phyloP scores from a whole-genome alignment of 1,139 yeast genomes.

The Torulaspora pretoriensis region DNA sequence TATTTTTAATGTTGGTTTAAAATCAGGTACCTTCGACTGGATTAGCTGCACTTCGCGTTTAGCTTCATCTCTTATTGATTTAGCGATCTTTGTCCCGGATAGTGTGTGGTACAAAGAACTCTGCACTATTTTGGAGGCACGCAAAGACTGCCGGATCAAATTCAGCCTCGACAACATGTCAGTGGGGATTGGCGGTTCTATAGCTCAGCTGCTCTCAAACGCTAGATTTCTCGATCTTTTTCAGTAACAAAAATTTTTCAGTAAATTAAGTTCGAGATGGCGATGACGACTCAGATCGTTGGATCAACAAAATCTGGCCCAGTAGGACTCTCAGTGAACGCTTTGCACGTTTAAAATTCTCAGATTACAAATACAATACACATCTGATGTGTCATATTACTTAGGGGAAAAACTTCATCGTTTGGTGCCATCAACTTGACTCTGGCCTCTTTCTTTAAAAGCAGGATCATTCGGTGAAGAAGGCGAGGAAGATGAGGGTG shows the following conservation, averaged over 20 bases:
- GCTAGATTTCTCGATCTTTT: conserved; percentile 1
- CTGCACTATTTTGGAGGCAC: not conserved
- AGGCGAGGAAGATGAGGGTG: conserved; percentile 8
- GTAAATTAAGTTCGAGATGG: too few relatives aligned
- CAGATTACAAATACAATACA: not conserved
- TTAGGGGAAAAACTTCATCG: not conserved
- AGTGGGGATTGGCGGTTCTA: not conserved
- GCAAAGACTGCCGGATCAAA: conserved; percentile 7
- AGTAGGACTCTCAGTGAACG: not conserved
- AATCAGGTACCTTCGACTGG: conserved; percentile 47
- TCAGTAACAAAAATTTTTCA: conserved; percentile 1
- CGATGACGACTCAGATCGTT: too few relatives aligned
- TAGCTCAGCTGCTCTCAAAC: not conserved
- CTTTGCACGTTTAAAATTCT: not conserved
- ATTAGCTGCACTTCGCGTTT: conserved; percentile 48
- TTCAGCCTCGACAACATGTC: conserved; percentile 12
- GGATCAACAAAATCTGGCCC: too few relatives aligned
- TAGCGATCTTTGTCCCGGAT: conserved; percentile 40
- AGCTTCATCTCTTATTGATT: conserved; percentile 37
- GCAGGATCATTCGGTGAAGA: conserved; percentile 4
- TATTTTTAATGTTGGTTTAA: conserved; percentile 61
- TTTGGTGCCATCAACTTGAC: conserved; percentile 7
- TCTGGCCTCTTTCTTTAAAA: conserved; percentile 2
- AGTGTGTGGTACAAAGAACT: conserved; percentile 34
- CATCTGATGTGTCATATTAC: not conserved